Conservation (phyloP, 2,329 filamentous ascomycete genomes). For the Arthrinium phaeospermum region DNA sequence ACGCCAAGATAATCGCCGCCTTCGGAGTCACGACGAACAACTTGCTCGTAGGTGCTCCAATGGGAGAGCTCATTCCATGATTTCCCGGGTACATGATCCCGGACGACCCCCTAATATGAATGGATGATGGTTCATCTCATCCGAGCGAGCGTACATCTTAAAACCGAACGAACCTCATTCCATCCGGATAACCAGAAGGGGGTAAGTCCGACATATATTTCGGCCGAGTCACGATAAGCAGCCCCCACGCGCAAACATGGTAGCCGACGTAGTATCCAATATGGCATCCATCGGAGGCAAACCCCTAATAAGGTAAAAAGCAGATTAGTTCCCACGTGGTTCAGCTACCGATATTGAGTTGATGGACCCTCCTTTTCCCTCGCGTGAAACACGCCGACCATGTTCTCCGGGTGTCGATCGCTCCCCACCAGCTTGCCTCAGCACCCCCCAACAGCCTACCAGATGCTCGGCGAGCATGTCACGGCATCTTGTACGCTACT, state of each 20-base stretch:
- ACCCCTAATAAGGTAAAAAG: background rate
- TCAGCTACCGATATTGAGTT: background rate
- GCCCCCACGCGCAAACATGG: background rate
- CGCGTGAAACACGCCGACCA: constrained; percentile 9
- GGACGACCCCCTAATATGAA: background rate
- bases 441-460: background rate
- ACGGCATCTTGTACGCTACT: background rate
- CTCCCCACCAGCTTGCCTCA: background rate
- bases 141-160: background rate
- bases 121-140: background rate
- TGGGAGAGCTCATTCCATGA: background rate
- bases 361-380: background rate
- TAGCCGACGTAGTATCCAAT: background rate
- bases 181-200: background rate
- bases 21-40: background rate
- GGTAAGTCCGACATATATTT: background rate
- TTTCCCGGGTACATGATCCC: background rate
- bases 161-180: background rate
- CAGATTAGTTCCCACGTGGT: background rate
- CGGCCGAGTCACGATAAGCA: background rate
- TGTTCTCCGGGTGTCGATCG: background rate
- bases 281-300: background rate
- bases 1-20: background rate
- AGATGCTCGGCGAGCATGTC: background rate
- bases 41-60: background rate